Evolutionary conservation across 805 yeast species (phyloP).

Genomic region (Candida mattraensis): DNA sequence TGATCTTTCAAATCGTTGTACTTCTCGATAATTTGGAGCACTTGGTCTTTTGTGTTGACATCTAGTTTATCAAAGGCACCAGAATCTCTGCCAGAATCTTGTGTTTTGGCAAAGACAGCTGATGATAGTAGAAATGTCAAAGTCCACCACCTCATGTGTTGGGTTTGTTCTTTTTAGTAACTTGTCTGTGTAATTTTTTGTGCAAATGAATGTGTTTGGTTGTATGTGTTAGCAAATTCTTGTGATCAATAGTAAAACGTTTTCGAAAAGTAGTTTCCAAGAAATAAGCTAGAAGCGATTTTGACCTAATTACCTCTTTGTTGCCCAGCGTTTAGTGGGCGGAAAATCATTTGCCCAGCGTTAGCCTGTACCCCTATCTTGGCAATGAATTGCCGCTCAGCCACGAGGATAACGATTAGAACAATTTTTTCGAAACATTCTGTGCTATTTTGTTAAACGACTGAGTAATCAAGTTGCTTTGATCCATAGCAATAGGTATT

Average conservation of each 20-base stretch:
- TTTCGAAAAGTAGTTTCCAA: constrained; percentile 9
- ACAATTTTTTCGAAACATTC: constrained; percentile 29
- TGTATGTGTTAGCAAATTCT: constrained; percentile 10
- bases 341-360: too few relatives aligned
- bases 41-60: constrained; percentile 10
- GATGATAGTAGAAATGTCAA: constrained; percentile 9
- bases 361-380: too few relatives aligned
- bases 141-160: constrained; percentile 17
- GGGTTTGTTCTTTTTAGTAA: constrained; percentile 3
- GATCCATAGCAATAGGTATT: constrained; percentile 54
- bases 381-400: constrained; percentile 9
- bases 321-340: constrained; percentile 3
- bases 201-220: constrained; percentile 6
- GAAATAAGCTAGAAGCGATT: background rate
- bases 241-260: too few relatives aligned
- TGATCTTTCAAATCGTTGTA: constrained; percentile 18
- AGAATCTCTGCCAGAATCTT: constrained; percentile 3
- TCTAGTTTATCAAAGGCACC: constrained; percentile 13
- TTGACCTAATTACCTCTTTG: constrained; percentile 3
- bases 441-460: constrained; percentile 53
- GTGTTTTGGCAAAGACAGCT: constrained; percentile 7
- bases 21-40: constrained; percentile 21
- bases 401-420: constrained; percentile 8
- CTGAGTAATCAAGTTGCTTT: constrained; percentile 34
- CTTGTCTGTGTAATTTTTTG: too few relatives aligned